These are phyloP conservation scores for Persicaria maculosa DNA, from an alignment of 148 eudicot genomes.

Conservation along the genomic window DNA sequence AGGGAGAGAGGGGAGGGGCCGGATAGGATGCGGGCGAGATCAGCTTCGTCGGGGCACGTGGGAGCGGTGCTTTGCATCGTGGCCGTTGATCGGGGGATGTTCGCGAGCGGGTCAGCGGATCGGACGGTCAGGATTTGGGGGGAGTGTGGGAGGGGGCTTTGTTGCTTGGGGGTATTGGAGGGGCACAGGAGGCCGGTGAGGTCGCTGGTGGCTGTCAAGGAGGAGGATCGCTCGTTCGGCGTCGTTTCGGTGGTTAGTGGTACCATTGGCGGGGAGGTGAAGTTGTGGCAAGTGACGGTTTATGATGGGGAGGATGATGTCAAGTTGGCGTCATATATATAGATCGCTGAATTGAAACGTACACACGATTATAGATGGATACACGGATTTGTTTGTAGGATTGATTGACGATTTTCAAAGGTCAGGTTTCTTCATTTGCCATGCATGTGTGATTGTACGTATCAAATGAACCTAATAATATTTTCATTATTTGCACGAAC, in stretches of 20 bases:
- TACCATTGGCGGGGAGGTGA: slow-evolving; percentile 34
- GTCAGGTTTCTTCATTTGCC: background rate
- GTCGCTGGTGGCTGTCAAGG: slow-evolving; percentile 22
- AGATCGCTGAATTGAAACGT: background rate
- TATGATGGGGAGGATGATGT: background rate
- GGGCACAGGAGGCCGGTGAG: slow-evolving; percentile 30
- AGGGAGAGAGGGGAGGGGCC: slow-evolving; percentile 6
- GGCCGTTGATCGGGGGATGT: slow-evolving; percentile 21
- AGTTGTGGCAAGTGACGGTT: slow-evolving; percentile 23
- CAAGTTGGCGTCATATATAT: background rate
- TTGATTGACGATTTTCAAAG: background rate
- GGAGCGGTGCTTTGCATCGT: slow-evolving; percentile 31
- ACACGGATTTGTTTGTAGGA: background rate
- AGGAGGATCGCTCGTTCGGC: background rate
- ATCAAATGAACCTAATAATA: no score
- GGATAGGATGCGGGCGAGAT: slow-evolving; percentile 21
- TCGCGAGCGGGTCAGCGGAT: slow-evolving; percentile 35
- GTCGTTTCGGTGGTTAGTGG: slow-evolving; percentile 29
- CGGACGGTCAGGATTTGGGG: slow-evolving; percentile 26
- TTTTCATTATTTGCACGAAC: no score
- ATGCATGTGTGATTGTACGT: no score
- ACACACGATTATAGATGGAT: background rate
- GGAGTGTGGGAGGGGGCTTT: background rate
- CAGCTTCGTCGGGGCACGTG: slow-evolving; percentile 22
- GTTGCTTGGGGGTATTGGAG: slow-evolving; percentile 32